Evolutionary conservation across 805 yeast genomes (phyloP).

Genomic region (Kregervanrija pseudodelftensis): DNA sequence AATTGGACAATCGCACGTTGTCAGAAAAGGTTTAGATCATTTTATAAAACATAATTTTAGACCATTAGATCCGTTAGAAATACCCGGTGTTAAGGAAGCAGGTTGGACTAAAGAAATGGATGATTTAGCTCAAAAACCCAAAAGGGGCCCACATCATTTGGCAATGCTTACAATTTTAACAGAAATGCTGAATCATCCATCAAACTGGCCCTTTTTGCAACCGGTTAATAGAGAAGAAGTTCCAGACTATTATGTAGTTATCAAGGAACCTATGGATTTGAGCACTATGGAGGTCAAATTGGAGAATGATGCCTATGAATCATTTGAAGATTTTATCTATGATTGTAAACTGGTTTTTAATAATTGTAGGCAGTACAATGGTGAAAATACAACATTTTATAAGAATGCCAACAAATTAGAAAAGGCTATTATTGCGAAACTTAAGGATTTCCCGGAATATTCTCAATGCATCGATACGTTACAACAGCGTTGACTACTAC

Average conservation of each 20-base stretch:
- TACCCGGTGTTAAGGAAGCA: constrained; percentile 87
- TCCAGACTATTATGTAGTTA: constrained; percentile 91
- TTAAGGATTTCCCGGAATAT: constrained; percentile 89
- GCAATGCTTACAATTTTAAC: constrained; percentile 83
- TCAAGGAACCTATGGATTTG: constrained; percentile 96
- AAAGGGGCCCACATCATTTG: constrained; percentile 89
- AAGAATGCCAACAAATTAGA: constrained; percentile 93
- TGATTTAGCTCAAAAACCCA: constrained; percentile 89
- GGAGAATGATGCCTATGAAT: constrained; percentile 85
- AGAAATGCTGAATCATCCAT: constrained; percentile 89
- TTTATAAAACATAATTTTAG: constrained; percentile 46
- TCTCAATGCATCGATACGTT: constrained; percentile 64
- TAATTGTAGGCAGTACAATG: constrained; percentile 88
- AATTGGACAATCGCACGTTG: constrained; percentile 70
- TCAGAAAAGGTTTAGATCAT: constrained; percentile 71
- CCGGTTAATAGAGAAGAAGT: constrained; percentile 94
- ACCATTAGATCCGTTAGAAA: constrained; percentile 69
- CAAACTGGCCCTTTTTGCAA: constrained; percentile 95
- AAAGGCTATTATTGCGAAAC: constrained; percentile 73
- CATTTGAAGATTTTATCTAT: constrained; percentile 84
- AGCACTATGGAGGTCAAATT: constrained; percentile 91
- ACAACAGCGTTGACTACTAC: constrained; percentile 9
- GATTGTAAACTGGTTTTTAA: constrained; percentile 82
- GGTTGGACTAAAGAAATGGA: constrained; percentile 99
- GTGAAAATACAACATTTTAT: constrained; percentile 89